Percentiles rank a stretch among this genome's conserved stretches.
Evolutionary conservation across 371 early-diverging fungal genomes (phyloP).

Genomic region (Lichtheimia ornata): DNA sequence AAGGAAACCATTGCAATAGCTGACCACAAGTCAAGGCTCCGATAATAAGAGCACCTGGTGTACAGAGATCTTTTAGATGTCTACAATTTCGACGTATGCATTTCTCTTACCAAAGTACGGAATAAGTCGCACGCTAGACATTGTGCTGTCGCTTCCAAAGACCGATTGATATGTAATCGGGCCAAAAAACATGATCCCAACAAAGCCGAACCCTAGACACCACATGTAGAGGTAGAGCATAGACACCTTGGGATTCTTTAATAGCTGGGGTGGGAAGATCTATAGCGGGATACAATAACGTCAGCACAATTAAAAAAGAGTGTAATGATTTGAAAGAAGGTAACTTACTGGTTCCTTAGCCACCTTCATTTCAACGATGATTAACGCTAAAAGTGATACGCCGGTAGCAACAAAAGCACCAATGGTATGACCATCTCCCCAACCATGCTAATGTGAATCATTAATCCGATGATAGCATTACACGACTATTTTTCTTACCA

Average conservation of each 20-base stretch:
- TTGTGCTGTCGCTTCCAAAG: conserved; percentile 35
- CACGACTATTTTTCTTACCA: background rate
- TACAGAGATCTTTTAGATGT: no score
- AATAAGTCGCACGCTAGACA: conserved; percentile 42
- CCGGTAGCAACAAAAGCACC: conserved; percentile 14
- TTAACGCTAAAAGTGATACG: conserved; percentile 4
- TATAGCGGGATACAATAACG: background rate
- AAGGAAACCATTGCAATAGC: conserved; percentile 21
- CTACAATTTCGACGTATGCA: no score
- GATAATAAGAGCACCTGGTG: conserved; percentile 27
- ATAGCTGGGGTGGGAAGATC: conserved; percentile 12
- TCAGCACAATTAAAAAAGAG: conserved; percentile 1
- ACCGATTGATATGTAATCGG: conserved; percentile 59
- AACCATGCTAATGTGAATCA: background rate
- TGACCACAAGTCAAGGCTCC: conserved; percentile 32
- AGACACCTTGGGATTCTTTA: conserved; percentile 4
- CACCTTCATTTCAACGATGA: conserved; percentile 12
- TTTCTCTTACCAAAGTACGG: conserved; percentile 33
- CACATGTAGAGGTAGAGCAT: conserved; percentile 14
- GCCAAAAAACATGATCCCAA: conserved; percentile 70
- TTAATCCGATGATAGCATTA: background rate
- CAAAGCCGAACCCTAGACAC: conserved; percentile 36
- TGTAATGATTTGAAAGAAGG: background rate
- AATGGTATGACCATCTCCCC: background rate
- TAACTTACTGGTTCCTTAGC: conserved; percentile 11